These are phyloP conservation scores for Hanseniaspora lachancei DNA, from an alignment of 805 yeast species.

Conservation along the genomic window DNA sequence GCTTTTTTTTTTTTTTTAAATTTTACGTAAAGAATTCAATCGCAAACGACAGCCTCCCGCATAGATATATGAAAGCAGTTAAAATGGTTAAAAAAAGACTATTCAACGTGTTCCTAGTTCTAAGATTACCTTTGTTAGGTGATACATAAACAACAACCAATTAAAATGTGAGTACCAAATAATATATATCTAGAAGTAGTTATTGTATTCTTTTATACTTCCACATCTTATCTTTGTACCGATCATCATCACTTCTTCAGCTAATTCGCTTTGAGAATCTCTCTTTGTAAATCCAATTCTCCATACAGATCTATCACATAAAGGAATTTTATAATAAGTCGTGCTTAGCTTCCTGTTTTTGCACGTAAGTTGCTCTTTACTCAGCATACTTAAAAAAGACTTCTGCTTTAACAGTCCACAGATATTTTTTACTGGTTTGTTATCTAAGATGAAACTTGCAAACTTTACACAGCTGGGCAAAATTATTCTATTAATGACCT, in stretches of 20 bases:
- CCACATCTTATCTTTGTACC: constrained; percentile 19
- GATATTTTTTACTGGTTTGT: constrained; percentile 14
- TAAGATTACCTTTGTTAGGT: neutral
- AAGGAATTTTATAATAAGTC: constrained; percentile 17
- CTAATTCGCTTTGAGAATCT: neutral
- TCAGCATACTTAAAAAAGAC: constrained; percentile 1
- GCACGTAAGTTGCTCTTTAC: constrained; percentile 9
- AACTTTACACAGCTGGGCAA: constrained; percentile 20
- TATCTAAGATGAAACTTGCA: constrained; percentile 17
- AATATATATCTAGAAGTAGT: constrained; percentile 3
- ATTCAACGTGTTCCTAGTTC: neutral
- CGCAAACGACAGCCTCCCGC: no score
- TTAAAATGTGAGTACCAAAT: neutral
- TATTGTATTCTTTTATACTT: constrained; percentile 19
- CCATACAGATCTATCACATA: constrained; percentile 19
- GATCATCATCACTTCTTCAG: constrained; percentile 16
- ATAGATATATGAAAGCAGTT: neutral
- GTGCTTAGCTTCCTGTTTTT: constrained; percentile 6
- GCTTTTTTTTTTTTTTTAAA: no score
- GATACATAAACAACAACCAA: no score
- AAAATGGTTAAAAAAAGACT: no score
- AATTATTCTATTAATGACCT: constrained; percentile 4
- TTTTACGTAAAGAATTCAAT: neutral
- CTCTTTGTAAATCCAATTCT: constrained; percentile 18
- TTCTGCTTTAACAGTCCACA: constrained; percentile 15